Percentiles rank a stretch among this genome's conserved stretches.
These are phyloP conservation scores for Daldinia concentrica DNA, from an alignment of 495 filamentous ascomycete genomes.

Conservation along the genomic window DNA sequence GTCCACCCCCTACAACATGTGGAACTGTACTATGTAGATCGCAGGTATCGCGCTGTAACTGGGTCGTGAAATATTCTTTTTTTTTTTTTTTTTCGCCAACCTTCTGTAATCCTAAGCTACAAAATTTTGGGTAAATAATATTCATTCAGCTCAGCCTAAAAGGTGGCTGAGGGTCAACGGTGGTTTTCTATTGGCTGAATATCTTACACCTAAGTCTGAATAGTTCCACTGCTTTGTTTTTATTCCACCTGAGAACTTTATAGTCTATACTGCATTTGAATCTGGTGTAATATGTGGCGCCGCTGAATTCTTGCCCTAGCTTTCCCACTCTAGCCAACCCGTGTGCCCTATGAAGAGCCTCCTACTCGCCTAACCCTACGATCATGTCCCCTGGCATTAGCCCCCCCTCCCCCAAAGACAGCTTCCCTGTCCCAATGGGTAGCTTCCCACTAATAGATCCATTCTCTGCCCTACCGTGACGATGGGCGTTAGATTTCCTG, in stretches of 20 bases:
- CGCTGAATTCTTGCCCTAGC: constrained; percentile 42
- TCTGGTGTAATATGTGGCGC: constrained; percentile 40
- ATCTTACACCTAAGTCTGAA: constrained; percentile 36
- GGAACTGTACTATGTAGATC: constrained; percentile 33
- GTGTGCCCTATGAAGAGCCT: constrained; percentile 31
- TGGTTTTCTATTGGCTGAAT: constrained; percentile 32
- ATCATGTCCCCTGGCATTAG: constrained; percentile 30
- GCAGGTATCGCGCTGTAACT: constrained; percentile 16
- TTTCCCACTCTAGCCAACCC: constrained; percentile 27
- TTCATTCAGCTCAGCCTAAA: constrained; percentile 45
- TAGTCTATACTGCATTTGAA: constrained; percentile 43
- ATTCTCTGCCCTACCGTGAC: constrained; percentile 34
- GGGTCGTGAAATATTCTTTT: constrained; percentile 22
- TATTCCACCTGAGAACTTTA: constrained; percentile 44
- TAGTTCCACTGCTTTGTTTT: constrained; percentile 36
- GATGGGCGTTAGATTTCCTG: constrained; percentile 34
- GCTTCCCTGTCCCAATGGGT: constrained; percentile 14
- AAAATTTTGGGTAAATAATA: constrained; percentile 28
- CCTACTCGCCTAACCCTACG: constrained; percentile 38
- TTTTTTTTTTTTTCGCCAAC: constrained; percentile 26
- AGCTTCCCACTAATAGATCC: constrained; percentile 26
- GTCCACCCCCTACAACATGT: constrained; percentile 3
- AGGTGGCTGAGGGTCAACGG: constrained; percentile 38
- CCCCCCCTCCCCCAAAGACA: constrained; percentile 4
- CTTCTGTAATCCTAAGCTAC: constrained; percentile 12